phyloP scores from a whole-genome alignment of 2,329 filamentous ascomycete genomes.

The Cladosporium sp. region DNA sequence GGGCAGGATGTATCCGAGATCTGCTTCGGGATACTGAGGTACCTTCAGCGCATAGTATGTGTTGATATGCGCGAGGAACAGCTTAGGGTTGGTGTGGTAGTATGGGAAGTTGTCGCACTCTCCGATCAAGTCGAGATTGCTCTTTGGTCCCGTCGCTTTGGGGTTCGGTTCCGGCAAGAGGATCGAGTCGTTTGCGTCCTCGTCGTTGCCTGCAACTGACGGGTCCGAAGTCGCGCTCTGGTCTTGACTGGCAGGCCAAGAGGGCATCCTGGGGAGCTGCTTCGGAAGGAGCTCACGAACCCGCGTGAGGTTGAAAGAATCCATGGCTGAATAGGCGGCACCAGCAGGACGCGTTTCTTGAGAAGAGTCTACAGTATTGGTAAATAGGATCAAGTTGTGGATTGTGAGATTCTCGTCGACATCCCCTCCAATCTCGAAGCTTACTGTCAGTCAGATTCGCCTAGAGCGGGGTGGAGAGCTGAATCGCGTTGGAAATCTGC shows the following conservation, averaged over 20 bases:
- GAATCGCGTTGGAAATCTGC: neutral
- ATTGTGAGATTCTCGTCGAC: neutral
- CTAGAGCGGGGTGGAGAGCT: neutral
- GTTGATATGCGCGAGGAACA: constrained; percentile 49
- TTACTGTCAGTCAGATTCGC: neutral
- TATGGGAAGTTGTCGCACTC: constrained; percentile 74
- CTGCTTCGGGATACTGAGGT: constrained; percentile 60
- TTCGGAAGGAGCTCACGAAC: constrained; percentile 35
- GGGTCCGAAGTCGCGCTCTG: neutral
- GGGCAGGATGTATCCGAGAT: constrained; percentile 61
- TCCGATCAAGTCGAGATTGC: constrained; percentile 56
- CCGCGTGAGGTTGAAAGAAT: constrained; percentile 34
- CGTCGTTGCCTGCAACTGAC: neutral
- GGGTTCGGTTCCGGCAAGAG: constrained; percentile 32
- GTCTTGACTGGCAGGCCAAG: constrained; percentile 25
- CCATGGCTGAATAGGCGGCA: constrained; percentile 21
- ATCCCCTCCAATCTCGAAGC: neutral
- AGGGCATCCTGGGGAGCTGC: constrained; percentile 32
- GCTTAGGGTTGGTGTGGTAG: constrained; percentile 58
- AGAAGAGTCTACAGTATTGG: neutral
- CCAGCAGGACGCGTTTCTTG: neutral
- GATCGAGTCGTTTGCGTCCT: constrained; percentile 16
- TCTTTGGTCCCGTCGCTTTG: constrained; percentile 36
- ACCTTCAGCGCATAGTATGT: constrained; percentile 67
- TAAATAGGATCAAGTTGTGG: neutral